Base-by-base conservation (phyloP, 2,329 filamentous ascomycete species). In the Aureobasidium melanogenum region DNA sequence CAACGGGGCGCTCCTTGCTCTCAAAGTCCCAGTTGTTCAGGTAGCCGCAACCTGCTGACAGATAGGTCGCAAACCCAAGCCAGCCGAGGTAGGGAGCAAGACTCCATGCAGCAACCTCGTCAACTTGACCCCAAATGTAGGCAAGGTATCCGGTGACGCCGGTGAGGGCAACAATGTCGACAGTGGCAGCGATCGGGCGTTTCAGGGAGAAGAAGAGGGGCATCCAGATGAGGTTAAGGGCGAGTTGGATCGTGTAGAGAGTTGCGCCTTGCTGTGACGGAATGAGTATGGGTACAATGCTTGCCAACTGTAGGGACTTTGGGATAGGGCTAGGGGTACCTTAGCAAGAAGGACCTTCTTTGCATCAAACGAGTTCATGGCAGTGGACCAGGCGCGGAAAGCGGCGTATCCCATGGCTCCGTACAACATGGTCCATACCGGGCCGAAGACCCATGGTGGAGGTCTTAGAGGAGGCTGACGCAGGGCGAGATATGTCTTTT, bases 121-220 rank as follows among this genome's bases (percentile, higher is more conserved):
- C 92, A 50, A 93, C 82, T 64, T 84, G 79, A 63, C 84, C 84
- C 86, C 90, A 97, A 62, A 88, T 76, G 69, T 88, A 88, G 15
- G 88, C 82, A 55, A 97, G 75, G 67, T 91, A 92, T 7, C 81
- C 83, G 51, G 89, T 88, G 32, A 87, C 77, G 9, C 88, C 90
- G 0, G 87, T 79, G 9, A 97, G 79, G 0, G 86, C 81, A 30
- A 89, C 75, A 55, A 96, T 87, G 71, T 97, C 89, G 30, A 82
- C 81, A 7, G 89, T 84, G 3, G 92, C 91, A 69, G 85, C 83
- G 57, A 87, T 80, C 1, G 91, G 91, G 17, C 84, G 83, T 65
- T 87, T 86, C 55, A 87, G 71, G n/a, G 83, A 82, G 71, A 96
- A 97, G 82, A 97, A 97, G 12, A 97, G 82, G 14, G 93, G 93